phyloP scores from a whole-genome alignment of 495 filamentous ascomycete genomes.

The Aspergillus steynii region DNA sequence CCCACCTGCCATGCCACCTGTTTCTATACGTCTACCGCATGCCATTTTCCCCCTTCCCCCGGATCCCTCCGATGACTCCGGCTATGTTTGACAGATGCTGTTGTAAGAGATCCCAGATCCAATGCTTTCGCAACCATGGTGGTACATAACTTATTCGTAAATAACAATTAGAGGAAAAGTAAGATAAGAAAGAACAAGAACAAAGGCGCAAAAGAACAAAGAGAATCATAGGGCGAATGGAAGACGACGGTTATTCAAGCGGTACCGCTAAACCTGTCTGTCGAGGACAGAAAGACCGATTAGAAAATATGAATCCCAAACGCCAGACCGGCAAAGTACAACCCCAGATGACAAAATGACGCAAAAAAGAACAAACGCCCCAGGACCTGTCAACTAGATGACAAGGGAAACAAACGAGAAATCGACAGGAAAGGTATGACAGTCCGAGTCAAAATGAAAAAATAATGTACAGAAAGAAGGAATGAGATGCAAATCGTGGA shows the following conservation, averaged over 20 bases:
- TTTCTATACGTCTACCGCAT: not conserved
- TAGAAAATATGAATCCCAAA: not conserved
- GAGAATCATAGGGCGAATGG: not conserved
- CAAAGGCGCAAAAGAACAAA: not conserved
- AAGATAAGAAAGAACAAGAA: not conserved
- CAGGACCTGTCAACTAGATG: not conserved
- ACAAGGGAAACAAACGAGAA: not conserved
- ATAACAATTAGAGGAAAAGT: not conserved
- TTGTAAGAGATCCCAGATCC: not conserved
- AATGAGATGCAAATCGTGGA: constrained; percentile 5
- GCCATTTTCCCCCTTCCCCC: not conserved
- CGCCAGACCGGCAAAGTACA: not conserved
- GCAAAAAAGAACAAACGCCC: not conserved
- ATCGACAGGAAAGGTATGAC: constrained; percentile 1
- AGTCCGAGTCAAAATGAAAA: constrained; percentile 10
- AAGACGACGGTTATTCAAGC: not conserved
- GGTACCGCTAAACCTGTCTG: not conserved
- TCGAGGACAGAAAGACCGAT: not conserved
- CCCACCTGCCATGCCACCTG: not conserved
- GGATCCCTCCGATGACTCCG: not conserved
- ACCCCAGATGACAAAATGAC: not conserved
- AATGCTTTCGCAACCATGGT: not conserved
- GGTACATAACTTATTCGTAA: not conserved
- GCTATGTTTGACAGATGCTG: not conserved
- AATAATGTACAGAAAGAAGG: constrained; percentile 23